These are phyloP conservation scores for Friedmanniomyces endolithicus DNA, from an alignment of 495 filamentous ascomycete genomes.

Conservation along the genomic window DNA sequence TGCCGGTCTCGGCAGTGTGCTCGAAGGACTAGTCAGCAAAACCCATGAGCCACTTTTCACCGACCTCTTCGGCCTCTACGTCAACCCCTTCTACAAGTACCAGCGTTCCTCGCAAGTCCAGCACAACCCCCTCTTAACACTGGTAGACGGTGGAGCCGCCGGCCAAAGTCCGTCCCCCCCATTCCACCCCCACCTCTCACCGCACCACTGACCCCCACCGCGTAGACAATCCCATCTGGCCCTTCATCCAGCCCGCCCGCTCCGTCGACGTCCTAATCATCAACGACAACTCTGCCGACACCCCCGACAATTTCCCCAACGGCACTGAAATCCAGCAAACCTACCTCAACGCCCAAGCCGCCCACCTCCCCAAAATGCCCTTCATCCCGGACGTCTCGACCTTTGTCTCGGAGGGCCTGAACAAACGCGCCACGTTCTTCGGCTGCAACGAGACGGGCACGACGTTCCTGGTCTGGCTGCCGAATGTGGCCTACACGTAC, in stretches of 20 bases:
- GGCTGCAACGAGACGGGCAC: constrained; percentile 31
- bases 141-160: constrained; percentile 36
- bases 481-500: constrained; percentile 32
- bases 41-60: constrained; percentile 14
- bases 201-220: not conserved
- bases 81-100: constrained; percentile 37
- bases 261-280: constrained; percentile 35
- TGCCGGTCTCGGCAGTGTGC: not conserved
- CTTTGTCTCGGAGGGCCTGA: constrained; percentile 31
- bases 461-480: constrained; percentile 34
- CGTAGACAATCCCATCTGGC: constrained; percentile 33
- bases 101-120: constrained; percentile 23
- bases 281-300: constrained; percentile 37
- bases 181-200: not conserved
- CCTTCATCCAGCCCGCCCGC: constrained; percentile 33
- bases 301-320: constrained; percentile 32
- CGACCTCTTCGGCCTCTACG: constrained; percentile 31
- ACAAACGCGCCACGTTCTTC: constrained; percentile 35
- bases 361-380: constrained; percentile 31
- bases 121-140: constrained; percentile 24
- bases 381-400: constrained; percentile 28
- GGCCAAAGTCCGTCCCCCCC: constrained; percentile 27
- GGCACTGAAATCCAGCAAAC: constrained; percentile 33
- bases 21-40: constrained; percentile 19
- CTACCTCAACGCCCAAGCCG: constrained; percentile 28